Evolutionary conservation across 2,329 filamentous ascomycete species (phyloP), one percentile per base, ranked within the genome.

Genomic region (Nemania serpens): DNA sequence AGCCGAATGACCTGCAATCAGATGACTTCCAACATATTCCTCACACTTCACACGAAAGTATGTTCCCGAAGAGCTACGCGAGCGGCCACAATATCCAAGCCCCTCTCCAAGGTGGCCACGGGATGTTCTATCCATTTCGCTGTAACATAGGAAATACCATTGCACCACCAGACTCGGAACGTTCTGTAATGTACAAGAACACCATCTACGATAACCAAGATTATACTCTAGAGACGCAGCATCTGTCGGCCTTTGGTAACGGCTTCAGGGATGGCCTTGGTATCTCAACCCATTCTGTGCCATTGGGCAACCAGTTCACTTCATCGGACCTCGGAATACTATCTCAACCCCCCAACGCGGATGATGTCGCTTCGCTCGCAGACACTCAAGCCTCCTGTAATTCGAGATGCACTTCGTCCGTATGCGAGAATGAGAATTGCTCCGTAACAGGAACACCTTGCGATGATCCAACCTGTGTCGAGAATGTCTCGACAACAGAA

Each of bases 371-470:
- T 10, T 71, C 69, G 1, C 57, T 55, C 36, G 51, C 68, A 15
- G 67, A 65, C 41, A 69, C 66, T 34, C 68, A 69, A 36, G 63
- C 66, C 52, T 58, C 56, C 36, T 65, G 63, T 18, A 37, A 59
- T 46, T 60, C 63, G n/a, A 56, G 64, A 37, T 71, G 70, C 20
- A 71, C 67, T 49, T 67, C 66, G 34, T 70, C 69, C 13, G 54
- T 68, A 13, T 74, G 72, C 53, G 66, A 71, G 33, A 66, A 71
- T n/a, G 71, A 72, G 42, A 57, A 60, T 25, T 74, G 71, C 46
- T 67, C 64, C n/a, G 68, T 60, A 17, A 56, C 66, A 11, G 70
- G 70, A 20, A 69, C 62, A 10, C 68, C 68, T 2, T 74, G 71
- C 47, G 62, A 73, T 41, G 67, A 71, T 50, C 46, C 66, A 9